Evolutionary conservation across 2,329 filamentous ascomycete species (phyloP), one percentile per base, ranked within the genome.

Genomic region (Dactylellina parvicollis): DNA sequence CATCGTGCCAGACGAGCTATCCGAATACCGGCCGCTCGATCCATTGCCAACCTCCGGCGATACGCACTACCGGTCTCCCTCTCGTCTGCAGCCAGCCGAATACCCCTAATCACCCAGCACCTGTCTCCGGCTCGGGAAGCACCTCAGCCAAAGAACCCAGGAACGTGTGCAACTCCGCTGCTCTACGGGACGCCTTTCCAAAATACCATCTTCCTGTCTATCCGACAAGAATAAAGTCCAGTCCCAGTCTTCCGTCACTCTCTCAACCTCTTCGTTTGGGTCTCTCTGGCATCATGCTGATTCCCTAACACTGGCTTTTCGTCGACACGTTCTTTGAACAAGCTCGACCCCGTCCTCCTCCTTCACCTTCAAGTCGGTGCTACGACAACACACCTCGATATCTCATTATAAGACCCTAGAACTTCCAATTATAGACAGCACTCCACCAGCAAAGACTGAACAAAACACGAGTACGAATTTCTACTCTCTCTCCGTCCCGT

Each of bases 241-340:
- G 30, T n/a, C 30, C 30, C 16, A 36, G 30, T 40, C 47, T 38
- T 61, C 47, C 47, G 56, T 34, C 40, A 49, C 30, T 55, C 30
- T 20, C 42, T 40, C 38, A 18, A 28, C 32, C 26, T 47, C 24
- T 40, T 40, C 5, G 34, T 59, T 26, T n/a, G 7, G 16, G 9
- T 24, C 20, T 32, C 30, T 26, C 42, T 50, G 59, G 44, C 69
- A 66, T 56, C 69, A 73, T 73, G 69, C 56, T 65, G 69, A 60
- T 66, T 60, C 54, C 42, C 38, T 73, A 60, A 66, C 60, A 59
- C 18, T n/a, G 46, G 47, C 69, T 44, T 55, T 54, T 34, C 67
- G 59, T 72, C 67, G 67, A 72, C 67, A 72, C 69, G 69, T 66
- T 73, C 69, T 47, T 40, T 47, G 69, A 57, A 73, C 69, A 73